A percentile compares a stretch with the other conserved stretches of the same genome.
These are phyloP conservation scores for Aspergillus proliferans DNA, from an alignment of 2,329 filamentous ascomycete genomes.

Conservation along the genomic window DNA sequence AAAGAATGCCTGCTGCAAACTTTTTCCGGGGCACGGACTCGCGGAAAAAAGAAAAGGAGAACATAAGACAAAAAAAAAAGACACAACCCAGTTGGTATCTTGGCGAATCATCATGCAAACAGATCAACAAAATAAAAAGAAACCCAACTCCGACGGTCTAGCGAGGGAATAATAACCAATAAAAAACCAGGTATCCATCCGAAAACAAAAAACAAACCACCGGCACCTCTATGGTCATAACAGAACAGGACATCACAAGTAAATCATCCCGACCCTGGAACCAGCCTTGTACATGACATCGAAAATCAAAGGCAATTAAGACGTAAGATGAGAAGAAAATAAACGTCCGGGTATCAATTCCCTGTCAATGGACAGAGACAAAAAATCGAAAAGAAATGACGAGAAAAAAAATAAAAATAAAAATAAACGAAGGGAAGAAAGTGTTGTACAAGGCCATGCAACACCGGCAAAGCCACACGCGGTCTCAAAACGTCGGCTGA, in stretches of 20 bases:
- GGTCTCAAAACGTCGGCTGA: background rate
- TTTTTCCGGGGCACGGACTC: constrained; percentile 10
- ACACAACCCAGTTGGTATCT: no score
- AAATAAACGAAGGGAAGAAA: constrained; percentile 19
- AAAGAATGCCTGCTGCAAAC: constrained; percentile 11
- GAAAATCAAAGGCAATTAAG: constrained; percentile 11
- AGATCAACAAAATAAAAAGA: constrained; percentile 6
- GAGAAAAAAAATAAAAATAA: constrained; percentile 16
- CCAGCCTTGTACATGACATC: constrained; percentile 7
- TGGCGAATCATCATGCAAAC: constrained; percentile 3
- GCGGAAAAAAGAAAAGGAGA: constrained; percentile 7
- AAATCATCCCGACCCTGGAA: background rate
- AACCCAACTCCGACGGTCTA: constrained; percentile 28
- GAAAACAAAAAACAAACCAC: constrained; percentile 17
- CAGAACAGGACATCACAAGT: constrained; percentile 9
- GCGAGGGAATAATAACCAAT: constrained; percentile 28
- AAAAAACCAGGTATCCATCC: constrained; percentile 19
- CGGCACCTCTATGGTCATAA: constrained; percentile 37
- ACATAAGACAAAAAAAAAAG: background rate
- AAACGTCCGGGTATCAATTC: constrained; percentile 23
- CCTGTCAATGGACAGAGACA: constrained; percentile 14
- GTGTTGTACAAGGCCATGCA: constrained; percentile 26
- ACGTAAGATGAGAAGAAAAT: constrained; percentile 11
- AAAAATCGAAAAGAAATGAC: constrained; percentile 2
- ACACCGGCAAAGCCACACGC: constrained; percentile 4